A percentile compares a stretch with the other conserved stretches of the same genome.
Evolutionary conservation across 2,329 filamentous ascomycete genomes (phyloP).

Genomic region (Fusarium clavum): DNA sequence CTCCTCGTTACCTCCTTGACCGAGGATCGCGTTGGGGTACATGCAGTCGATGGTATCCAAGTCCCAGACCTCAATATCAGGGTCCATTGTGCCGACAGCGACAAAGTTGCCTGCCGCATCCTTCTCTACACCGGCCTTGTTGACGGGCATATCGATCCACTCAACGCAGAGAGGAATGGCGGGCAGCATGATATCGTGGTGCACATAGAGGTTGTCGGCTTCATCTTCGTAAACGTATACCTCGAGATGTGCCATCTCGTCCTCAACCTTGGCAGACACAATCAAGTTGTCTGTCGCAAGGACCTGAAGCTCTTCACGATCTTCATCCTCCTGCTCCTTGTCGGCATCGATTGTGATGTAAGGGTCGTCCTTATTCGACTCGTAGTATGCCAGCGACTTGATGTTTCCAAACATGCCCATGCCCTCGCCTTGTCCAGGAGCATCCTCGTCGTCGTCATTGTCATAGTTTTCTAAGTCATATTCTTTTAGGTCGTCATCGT

Average conservation of each 20-base stretch:
- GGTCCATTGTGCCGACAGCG: slow-evolving; percentile 95
- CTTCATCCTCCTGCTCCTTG: slow-evolving; percentile 79
- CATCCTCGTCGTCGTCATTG: slow-evolving; percentile 73
- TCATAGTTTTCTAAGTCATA: slow-evolving; percentile 98
- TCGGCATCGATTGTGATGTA: slow-evolving; percentile 91
- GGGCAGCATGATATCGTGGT: slow-evolving; percentile 99
- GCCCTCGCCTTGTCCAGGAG: slow-evolving; percentile 68
- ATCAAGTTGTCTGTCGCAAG: slow-evolving; percentile 93
- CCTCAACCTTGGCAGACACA: slow-evolving; percentile 92
- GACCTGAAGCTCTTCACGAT: slow-evolving; percentile 93
- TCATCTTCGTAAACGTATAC: slow-evolving; percentile 97
- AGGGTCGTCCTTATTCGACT: slow-evolving; percentile 93
- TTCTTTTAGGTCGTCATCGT: slow-evolving; percentile 92
- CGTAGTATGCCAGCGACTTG: slow-evolving; percentile 92
- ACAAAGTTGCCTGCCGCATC: slow-evolving; percentile 88
- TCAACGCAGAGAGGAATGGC: slow-evolving; percentile 95
- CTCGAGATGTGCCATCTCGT: slow-evolving; percentile 95
- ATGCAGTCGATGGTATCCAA: slow-evolving; percentile 96
- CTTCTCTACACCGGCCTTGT: slow-evolving; percentile 71
- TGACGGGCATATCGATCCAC: slow-evolving; percentile 94
- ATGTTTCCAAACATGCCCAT: slow-evolving; percentile 96
- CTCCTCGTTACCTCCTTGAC: slow-evolving; percentile 72
- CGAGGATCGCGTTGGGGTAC: slow-evolving; percentile 97
- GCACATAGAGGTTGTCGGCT: slow-evolving; percentile 96
- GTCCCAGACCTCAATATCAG: slow-evolving; percentile 99